Percentiles rank a stretch among this genome's conserved stretches.
These are phyloP conservation scores for Betula pendula DNA, from an alignment of 306 rosid species.

Conservation along the genomic window DNA sequence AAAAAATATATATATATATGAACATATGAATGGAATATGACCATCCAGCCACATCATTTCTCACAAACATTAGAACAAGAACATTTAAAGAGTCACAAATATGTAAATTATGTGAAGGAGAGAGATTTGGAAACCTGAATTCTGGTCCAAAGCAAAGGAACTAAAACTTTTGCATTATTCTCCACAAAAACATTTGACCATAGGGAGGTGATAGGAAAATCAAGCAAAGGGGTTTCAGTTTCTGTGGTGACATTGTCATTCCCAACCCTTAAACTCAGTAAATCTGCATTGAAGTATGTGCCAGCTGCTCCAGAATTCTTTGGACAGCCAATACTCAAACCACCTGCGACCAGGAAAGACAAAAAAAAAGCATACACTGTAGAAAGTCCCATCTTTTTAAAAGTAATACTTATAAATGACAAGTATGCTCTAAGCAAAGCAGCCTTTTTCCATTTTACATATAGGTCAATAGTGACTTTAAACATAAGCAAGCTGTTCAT, in stretches of 20 bases:
- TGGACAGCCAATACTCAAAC: slow-evolving; percentile 89
- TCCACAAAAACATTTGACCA: slow-evolving; percentile 99
- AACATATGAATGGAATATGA: not conserved
- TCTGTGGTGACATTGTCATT: slow-evolving; percentile 94
- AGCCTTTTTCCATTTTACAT: not conserved
- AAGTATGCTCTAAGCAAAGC: not conserved
- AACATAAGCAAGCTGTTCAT: not conserved
- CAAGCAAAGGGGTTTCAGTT: slow-evolving; percentile 98
- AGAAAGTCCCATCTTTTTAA: slow-evolving; percentile 19
- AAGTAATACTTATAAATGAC: slow-evolving; percentile 5
- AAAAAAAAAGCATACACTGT: slow-evolving; percentile 24
- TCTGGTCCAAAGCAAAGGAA: slow-evolving; percentile 97
- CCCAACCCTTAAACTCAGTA: slow-evolving; percentile 84
- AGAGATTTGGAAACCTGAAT: slow-evolving; percentile 69
- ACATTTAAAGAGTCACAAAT: not conserved
- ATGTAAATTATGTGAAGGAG: not conserved
- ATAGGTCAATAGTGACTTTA: not conserved
- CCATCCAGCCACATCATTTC: not conserved
- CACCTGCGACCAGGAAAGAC: slow-evolving; percentile 55
- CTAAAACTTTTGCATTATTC: slow-evolving; percentile 93
- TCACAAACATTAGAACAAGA: not conserved
- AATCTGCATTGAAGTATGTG: slow-evolving; percentile 88
- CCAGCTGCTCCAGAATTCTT: slow-evolving; percentile 98
- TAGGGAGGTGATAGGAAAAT: slow-evolving; percentile 80
- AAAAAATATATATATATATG: not conserved